Evolutionary conservation across 129 eudicot species (phyloP), one percentile per base, ranked within the genome.

Genomic region (Chrysanthemum seticuspe): DNA sequence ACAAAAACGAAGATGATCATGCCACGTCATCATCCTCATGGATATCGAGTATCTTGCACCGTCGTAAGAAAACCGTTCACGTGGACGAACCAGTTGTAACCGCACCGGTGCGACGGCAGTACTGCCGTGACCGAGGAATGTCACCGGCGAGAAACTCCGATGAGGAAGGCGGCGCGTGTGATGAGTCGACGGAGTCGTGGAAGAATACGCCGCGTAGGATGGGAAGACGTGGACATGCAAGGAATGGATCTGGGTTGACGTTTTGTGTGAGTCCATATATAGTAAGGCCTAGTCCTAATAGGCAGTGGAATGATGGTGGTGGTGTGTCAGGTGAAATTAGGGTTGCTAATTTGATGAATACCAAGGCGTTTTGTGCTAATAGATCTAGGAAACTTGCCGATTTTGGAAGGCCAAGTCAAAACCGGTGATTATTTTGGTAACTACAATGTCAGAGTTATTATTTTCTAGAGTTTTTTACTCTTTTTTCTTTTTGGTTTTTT

Each of bases 351-450:
- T 61, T 86, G 18, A 74, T 85, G 5, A n/a, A 74, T 47, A 80
- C 87, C 56, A 74, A 89, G 77, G 61, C 84, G 74, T 85, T 79
- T 63, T 79, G 86, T 74, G 84, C 88, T 29, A 90, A 87, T 47
- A 81, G 94, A 72, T 90, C 97, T 3, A 69, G 93, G 73, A 87
- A 90, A 87, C 80, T 90, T 49, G 94, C 91, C n/a, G 90, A 88
- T 80, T 88, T 85, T 64, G 94, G 94, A 71, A 88, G 94, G 90
- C 68, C 71, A 18, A 83, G 73, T 74, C 75, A 34, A 10, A 79
- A 62, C 81, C 87, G 67, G 71, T 84, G 85, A 87, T 74, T 52
- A 9, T 49, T 13, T 53, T 15, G 18, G 5, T 2, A 34, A 61
- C 68, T 73, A 78, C 70, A 31, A 3, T 31, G 36, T 31, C 36